Evolutionary conservation across 306 rosid species (phyloP).

Genomic region (Vicia faba): DNA sequence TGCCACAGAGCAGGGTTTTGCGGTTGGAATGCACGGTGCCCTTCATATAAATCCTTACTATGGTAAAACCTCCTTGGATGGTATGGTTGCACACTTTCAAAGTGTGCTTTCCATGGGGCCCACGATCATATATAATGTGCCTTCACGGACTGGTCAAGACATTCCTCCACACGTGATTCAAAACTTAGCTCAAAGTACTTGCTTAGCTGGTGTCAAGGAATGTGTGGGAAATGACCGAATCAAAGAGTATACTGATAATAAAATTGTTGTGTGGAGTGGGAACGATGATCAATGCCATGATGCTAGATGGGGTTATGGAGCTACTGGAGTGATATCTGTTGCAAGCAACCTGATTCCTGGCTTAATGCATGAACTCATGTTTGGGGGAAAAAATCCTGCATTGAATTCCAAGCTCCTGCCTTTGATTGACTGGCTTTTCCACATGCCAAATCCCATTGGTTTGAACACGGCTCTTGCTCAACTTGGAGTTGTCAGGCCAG

Average conservation of each 20-base stretch:
- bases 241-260: constrained; percentile 59
- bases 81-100: constrained; percentile 72
- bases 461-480: constrained; percentile 95
- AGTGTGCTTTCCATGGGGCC: constrained; percentile 90
- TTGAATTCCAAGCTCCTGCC: constrained; percentile 72
- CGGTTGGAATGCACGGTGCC: constrained; percentile 99
- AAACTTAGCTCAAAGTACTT: constrained; percentile 55
- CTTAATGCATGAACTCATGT: constrained; percentile 77
- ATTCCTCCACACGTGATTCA: constrained; percentile 79
- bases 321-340: constrained; percentile 88
- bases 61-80: constrained; percentile 86
- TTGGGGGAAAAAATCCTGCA: constrained; percentile 62
- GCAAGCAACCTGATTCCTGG: constrained; percentile 88
- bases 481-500: constrained; percentile 91
- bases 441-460: constrained; percentile 88
- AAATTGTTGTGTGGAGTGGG: constrained; percentile 87
- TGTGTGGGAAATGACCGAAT: constrained; percentile 81
- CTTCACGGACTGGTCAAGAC: constrained; percentile 93
- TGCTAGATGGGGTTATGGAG: constrained; percentile 93
- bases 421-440: constrained; percentile 79
- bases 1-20: constrained; percentile 96
- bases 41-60: constrained; percentile 96
- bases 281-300: constrained; percentile 93
- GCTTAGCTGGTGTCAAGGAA: constrained; percentile 93
- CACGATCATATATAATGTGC: constrained; percentile 87